phyloP scores from a whole-genome alignment of 495 filamentous ascomycete species.

The Podospora sp. region DNA sequence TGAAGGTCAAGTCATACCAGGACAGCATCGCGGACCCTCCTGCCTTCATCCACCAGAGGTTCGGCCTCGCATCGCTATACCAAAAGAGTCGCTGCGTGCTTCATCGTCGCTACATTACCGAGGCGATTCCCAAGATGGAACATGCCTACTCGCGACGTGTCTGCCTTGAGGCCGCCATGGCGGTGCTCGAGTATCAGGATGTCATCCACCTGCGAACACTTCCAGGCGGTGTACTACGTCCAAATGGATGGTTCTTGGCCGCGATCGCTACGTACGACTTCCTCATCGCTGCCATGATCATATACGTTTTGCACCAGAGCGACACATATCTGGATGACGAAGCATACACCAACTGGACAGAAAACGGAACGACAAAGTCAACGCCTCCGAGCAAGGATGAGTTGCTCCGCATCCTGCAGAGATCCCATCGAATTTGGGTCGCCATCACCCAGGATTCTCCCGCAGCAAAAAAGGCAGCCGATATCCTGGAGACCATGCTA shows the following conservation, averaged over 20 bases:
- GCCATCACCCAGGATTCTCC: conserved; percentile 20
- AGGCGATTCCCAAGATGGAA: conserved; percentile 57
- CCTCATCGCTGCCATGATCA: conserved; percentile 50
- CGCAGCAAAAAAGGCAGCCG: conserved; percentile 29
- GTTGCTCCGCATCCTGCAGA: conserved; percentile 32
- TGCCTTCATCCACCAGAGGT: conserved; percentile 66
- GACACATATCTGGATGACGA: conserved; percentile 33
- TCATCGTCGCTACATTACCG: conserved; percentile 70
- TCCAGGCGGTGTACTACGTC: conserved; percentile 43
- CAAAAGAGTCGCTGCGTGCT: conserved; percentile 74
- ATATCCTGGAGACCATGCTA: conserved; percentile 31
- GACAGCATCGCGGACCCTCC: conserved; percentile 66
- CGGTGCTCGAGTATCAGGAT: conserved; percentile 56
- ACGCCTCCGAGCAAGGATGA: conserved; percentile 31
- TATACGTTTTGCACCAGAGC: conserved; percentile 46
- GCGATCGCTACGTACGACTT: conserved; percentile 51
- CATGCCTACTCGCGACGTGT: conserved; percentile 68
- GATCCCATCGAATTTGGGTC: conserved; percentile 39
- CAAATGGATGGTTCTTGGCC: conserved; percentile 48
- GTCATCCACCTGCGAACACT: conserved; percentile 40
- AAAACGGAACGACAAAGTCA: conserved; percentile 13
- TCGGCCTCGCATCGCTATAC: conserved; percentile 70
- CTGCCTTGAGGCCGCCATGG: conserved; percentile 68
- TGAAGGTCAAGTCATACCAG: conserved; percentile 60
- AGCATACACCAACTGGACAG: conserved; percentile 29